Evolutionary conservation across 179 eudicot species (phyloP), one percentile per base, ranked within the genome.

Genomic region (Carnegiea gigantea): DNA sequence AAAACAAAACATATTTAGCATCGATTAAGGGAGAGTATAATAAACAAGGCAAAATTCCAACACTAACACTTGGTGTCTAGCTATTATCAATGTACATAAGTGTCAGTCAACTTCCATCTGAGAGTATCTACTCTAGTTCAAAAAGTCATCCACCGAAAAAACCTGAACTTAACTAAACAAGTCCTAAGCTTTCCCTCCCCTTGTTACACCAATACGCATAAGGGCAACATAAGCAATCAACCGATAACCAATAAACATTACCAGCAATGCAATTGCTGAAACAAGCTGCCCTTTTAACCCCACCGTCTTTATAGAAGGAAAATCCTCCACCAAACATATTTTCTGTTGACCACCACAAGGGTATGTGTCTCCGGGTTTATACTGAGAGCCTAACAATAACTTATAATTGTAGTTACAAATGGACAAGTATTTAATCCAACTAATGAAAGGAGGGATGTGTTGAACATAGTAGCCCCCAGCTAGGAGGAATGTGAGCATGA

Each of bases 381-480:
- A 95, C 44, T 95, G 98, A 6, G 98, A 85, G 23, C 88, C 85
- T 21, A 95, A 9, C 79, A 92, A 24, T 24, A 95, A 78, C 93
- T 92, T 93, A 28, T 83, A 95, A 1, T 89, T 88, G 71, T 93
- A 90, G 5, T 88, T 85, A 60, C 84, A 81, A 0, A 91, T 83
- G 0, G 98, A 93, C 2, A 93, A 1, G 78, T 93, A 92, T 85
- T 90, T 91, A 57, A 95, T 84, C 98, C 98, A 95, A 1, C 89
- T 75, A 9, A 95, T 89, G 80, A 93, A 93, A 1, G 1, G 2
- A 0, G 98, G 98, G 15, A 93, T 92, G 68, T 95, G 85, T 57
- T 93, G 97, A 6, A 95, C 95, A 8, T 87, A 95, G 81, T 79
- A 95, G 8, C 98, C 98, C 3, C 96, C 93, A 1, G 89, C 93